These are phyloP conservation scores for Didymella lethalis DNA, from an alignment of 2,329 filamentous ascomycete genomes.

Conservation along the genomic window DNA sequence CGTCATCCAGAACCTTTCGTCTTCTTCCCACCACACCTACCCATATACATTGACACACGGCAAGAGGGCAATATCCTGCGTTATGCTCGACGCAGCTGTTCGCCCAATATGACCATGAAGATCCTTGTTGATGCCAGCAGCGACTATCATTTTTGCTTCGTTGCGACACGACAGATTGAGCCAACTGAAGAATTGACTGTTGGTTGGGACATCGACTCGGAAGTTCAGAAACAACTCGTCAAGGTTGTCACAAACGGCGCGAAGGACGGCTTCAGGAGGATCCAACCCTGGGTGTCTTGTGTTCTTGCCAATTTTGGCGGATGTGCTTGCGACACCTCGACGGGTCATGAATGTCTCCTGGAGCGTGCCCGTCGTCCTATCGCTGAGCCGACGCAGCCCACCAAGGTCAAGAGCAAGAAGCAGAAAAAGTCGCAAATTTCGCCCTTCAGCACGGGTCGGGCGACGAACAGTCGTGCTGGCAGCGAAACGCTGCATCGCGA, in stretches of 20 bases:
- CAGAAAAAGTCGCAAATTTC: slow-evolving; percentile 60
- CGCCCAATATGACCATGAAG: slow-evolving; percentile 86
- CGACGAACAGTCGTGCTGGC: slow-evolving; percentile 65
- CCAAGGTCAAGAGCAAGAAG: slow-evolving; percentile 59
- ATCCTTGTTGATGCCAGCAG: slow-evolving; percentile 77
- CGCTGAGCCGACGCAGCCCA: slow-evolving; percentile 32
- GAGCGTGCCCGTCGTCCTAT: slow-evolving; percentile 47
- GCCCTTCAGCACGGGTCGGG: slow-evolving; percentile 61
- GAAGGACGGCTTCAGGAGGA: slow-evolving; percentile 65
- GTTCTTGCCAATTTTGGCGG: slow-evolving; percentile 81
- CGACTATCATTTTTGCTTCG: slow-evolving; percentile 88
- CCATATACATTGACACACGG: slow-evolving; percentile 91
- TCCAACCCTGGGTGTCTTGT: slow-evolving; percentile 71
- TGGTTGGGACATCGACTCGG: slow-evolving; percentile 63
- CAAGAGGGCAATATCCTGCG: slow-evolving; percentile 85
- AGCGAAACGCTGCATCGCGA: slow-evolving; percentile 63
- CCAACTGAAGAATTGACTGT: slow-evolving; percentile 72
- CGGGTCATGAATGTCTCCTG: slow-evolving; percentile 48
- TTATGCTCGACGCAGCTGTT: slow-evolving; percentile 91
- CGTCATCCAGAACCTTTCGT: slow-evolving; percentile 62
- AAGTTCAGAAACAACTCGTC: slow-evolving; percentile 63
- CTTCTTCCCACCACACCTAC: slow-evolving; percentile 80
- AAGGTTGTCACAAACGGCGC: slow-evolving; percentile 70
- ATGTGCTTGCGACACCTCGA: slow-evolving; percentile 71
- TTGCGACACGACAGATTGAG: slow-evolving; percentile 82